Conservation (phyloP, 2,329 filamentous ascomycete genomes). For the Cytospora piceicola region DNA sequence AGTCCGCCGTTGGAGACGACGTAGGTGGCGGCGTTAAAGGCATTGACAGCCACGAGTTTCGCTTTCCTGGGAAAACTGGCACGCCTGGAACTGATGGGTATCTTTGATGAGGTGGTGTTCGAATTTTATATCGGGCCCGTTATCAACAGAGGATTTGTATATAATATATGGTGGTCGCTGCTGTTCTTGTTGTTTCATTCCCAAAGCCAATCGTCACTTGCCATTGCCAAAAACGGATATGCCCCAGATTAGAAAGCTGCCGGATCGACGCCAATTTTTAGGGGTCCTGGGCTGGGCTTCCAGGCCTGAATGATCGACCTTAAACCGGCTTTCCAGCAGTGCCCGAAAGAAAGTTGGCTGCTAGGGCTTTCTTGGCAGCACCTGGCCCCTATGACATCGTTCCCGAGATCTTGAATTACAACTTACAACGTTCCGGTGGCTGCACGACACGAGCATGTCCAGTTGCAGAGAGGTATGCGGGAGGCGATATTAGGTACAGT, state of each 20-base stretch:
- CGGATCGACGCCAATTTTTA: not conserved
- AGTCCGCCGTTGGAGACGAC: conserved; percentile 15
- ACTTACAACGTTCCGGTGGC: conserved; percentile 3
- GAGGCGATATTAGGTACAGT: too few species aligned
- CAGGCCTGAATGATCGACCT: not conserved
- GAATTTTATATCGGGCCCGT: not conserved
- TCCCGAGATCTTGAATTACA: not conserved
- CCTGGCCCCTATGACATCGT: conserved; percentile 15
- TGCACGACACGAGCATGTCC: too few species aligned
- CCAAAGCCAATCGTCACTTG: not conserved
- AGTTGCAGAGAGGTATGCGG: too few species aligned
- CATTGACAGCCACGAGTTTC: conserved; percentile 15
- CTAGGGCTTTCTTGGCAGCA: not conserved
- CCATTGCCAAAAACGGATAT: not conserved
- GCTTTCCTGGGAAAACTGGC: not conserved
- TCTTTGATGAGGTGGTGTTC: not conserved
- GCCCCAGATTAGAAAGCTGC: not conserved
- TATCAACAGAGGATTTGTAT: not conserved
- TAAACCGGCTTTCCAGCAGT: conserved; percentile 18
- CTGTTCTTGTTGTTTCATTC: not conserved
- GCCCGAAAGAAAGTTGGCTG: not conserved
- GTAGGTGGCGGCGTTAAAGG: conserved; percentile 16
- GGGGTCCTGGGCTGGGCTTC: not conserved
- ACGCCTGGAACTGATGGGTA: too few species aligned
- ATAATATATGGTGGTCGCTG: too few species aligned